Evolutionary conservation across 2,329 filamentous ascomycete species (phyloP).

Genomic region (Fusarium neocosmosporiellum): DNA sequence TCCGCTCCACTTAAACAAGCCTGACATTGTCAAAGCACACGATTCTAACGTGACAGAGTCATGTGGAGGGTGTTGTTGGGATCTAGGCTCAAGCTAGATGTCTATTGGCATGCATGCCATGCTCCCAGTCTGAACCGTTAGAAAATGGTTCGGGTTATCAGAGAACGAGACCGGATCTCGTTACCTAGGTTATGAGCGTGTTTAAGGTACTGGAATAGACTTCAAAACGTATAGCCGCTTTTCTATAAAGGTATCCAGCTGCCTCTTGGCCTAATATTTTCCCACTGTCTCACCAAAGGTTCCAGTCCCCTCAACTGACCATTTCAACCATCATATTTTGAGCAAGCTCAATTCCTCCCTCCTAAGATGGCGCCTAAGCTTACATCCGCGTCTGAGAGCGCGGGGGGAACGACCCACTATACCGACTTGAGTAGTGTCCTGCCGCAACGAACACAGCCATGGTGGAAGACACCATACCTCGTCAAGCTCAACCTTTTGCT

Average conservation of each 20-base stretch:
- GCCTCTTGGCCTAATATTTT: background rate
- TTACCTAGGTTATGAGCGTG: background rate
- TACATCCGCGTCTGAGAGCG: background rate
- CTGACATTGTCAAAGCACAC: background rate
- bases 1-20: background rate
- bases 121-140: background rate
- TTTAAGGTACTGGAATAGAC: background rate
- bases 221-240: background rate
- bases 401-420: background rate
- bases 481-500: conserved; percentile 3
- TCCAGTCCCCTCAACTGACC: background rate
- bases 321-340: background rate
- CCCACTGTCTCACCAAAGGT: background rate
- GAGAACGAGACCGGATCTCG: background rate
- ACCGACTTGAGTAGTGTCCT: background rate
- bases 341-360: background rate
- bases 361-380: background rate
- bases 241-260: background rate
- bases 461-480: background rate
- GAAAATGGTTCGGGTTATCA: background rate
- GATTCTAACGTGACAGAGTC: background rate
- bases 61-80: background rate
- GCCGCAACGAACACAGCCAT: background rate
- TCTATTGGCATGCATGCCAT: background rate
- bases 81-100: background rate